Evolutionary conservation across 768 basidiomycete species (phyloP).

Genomic region (Podaxis sp.): DNA sequence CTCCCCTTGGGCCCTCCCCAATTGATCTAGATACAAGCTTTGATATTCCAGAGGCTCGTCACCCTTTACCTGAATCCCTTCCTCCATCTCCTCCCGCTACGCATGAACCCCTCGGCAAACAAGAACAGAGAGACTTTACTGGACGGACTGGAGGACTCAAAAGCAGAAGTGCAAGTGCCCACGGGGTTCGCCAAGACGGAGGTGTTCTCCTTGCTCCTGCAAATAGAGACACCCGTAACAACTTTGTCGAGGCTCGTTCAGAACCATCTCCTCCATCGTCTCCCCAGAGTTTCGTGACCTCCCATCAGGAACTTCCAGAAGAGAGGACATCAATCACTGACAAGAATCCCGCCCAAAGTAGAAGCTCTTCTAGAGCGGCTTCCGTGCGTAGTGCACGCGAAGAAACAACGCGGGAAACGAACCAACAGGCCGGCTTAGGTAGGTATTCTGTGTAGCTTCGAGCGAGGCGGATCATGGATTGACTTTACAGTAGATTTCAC

Average conservation of each 20-base stretch:
- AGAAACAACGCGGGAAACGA: background rate
- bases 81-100: slow-evolving; percentile 12
- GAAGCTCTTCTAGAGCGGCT: slow-evolving; percentile 5
- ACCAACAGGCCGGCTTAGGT: background rate
- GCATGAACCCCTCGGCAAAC: background rate
- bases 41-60: slow-evolving; percentile 29
- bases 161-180: background rate
- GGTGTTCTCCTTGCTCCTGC: slow-evolving; percentile 17
- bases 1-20: slow-evolving; percentile 33
- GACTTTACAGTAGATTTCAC: background rate
- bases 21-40: slow-evolving; percentile 26
- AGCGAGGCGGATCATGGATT: background rate
- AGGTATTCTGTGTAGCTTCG: background rate
- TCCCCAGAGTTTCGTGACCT: slow-evolving; percentile 27
- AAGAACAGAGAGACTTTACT: background rate
- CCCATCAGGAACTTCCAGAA: slow-evolving; percentile 24
- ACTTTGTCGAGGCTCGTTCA: slow-evolving; percentile 11
- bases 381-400: background rate
- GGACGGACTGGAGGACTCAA: background rate
- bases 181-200: background rate
- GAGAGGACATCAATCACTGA: background rate
- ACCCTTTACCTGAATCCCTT: slow-evolving; percentile 31
- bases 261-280: slow-evolving; percentile 21
- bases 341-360: background rate
- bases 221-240: slow-evolving; percentile 15